These are phyloP conservation scores for Xylariaceae sp. DNA, from an alignment of 2,329 filamentous ascomycete genomes.

Conservation along the genomic window DNA sequence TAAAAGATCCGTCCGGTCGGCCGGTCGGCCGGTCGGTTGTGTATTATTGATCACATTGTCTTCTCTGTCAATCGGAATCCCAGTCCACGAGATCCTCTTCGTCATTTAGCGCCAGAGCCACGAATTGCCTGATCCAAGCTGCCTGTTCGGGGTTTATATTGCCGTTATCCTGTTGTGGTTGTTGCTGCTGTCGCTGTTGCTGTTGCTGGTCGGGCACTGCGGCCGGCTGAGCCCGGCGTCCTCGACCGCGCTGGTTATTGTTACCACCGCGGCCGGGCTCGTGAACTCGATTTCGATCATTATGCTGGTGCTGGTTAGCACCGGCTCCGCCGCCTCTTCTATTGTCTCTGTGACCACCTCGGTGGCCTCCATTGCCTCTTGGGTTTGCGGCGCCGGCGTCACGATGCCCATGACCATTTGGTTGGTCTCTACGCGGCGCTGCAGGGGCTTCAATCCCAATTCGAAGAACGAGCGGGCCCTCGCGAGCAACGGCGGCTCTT, in stretches of 20 bases:
- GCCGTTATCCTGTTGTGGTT: slow-evolving; percentile 11
- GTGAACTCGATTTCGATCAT: slow-evolving; percentile 28
- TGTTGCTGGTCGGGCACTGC: slow-evolving; percentile 13
- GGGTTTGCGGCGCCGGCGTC: slow-evolving; percentile 20
- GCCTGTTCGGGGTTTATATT: slow-evolving; percentile 41
- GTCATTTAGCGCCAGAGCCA: slow-evolving; percentile 49
- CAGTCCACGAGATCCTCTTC: slow-evolving; percentile 43
- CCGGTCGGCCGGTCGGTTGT: background rate
- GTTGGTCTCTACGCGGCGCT: slow-evolving; percentile 22
- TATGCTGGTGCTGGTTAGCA: slow-evolving; percentile 20
- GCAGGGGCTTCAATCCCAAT: slow-evolving; percentile 39
- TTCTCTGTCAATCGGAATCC: slow-evolving; percentile 36
- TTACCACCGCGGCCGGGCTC: slow-evolving; percentile 13
- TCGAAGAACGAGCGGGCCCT: slow-evolving; percentile 52
- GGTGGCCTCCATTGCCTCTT: slow-evolving; percentile 28
- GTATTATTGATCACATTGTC: background rate
- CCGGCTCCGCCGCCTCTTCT: slow-evolving; percentile 25
- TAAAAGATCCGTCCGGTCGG: no score
- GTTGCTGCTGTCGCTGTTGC: no score
- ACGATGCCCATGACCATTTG: slow-evolving; percentile 16
- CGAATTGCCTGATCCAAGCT: slow-evolving; percentile 51
- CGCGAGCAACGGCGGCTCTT: slow-evolving; percentile 46
- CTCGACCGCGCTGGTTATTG: slow-evolving; percentile 1
- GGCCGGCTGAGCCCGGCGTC: slow-evolving; percentile 17
- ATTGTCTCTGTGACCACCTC: slow-evolving; percentile 29